These are phyloP conservation scores for Epichloe coenophiala DNA, from an alignment of 2,329 filamentous ascomycete species.

Conservation along the genomic window DNA sequence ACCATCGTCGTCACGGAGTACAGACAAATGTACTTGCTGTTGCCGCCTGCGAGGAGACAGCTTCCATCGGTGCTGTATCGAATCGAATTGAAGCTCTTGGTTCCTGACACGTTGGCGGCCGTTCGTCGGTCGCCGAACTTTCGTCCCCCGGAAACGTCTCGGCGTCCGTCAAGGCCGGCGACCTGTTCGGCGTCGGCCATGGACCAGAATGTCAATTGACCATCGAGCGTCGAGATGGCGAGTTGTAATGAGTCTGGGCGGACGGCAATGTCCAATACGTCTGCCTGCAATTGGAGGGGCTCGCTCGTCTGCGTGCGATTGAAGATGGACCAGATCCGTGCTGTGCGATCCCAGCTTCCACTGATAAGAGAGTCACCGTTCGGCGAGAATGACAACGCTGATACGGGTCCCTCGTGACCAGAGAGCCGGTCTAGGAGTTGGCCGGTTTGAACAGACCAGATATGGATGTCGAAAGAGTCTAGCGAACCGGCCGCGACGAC, in stretches of 20 bases:
- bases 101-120: constrained; percentile 79
- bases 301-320: constrained; percentile 88
- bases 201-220: constrained; percentile 90
- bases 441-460: constrained; percentile 97
- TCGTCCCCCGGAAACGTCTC: constrained; percentile 91
- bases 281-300: constrained; percentile 79
- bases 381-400: constrained; percentile 74
- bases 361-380: constrained; percentile 75
- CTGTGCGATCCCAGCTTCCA: constrained; percentile 93
- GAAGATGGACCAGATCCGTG: constrained; percentile 93
- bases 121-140: constrained; percentile 79
- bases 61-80: constrained; percentile 85
- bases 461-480: constrained; percentile 93
- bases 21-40: constrained; percentile 96
- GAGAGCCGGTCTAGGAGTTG: constrained; percentile 83
- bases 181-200: constrained; percentile 78
- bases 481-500: constrained; percentile 90
- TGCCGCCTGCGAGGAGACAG: constrained; percentile 80
- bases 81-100: constrained; percentile 80
- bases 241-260: constrained; percentile 85
- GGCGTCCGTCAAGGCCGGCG: constrained; percentile 72
- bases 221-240: constrained; percentile 83
- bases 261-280: constrained; percentile 76
- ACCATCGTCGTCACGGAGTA: constrained; percentile 93
- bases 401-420: constrained; percentile 89